Evolutionary conservation across 139 green algal species (phyloP).

Genomic region (Diplosphaera chodatii): DNA sequence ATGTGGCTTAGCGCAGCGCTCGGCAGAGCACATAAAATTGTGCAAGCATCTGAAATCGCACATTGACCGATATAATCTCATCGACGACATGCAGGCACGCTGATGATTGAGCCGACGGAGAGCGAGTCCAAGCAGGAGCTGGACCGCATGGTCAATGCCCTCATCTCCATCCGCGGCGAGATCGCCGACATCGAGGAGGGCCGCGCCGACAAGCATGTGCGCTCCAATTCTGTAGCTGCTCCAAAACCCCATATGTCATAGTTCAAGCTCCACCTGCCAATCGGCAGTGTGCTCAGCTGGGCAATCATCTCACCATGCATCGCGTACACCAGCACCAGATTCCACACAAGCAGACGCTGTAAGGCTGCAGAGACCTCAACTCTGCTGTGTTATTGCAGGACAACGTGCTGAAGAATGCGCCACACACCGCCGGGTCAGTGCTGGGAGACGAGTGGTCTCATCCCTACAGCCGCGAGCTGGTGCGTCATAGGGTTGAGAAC

Average conservation of each 20-base stretch:
- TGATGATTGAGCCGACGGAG: constrained; percentile 99
- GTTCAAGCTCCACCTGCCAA: no score
- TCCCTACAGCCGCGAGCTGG: constrained; percentile 83
- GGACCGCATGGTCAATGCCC: constrained; percentile 90
- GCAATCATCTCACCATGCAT: no score
- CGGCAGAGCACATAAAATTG: background rate
- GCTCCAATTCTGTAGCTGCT: no score
- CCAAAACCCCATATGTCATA: no score
- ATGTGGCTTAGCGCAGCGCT: no score
- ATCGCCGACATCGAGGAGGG: constrained; percentile 83
- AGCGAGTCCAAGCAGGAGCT: constrained; percentile 85
- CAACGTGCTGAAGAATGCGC: constrained; percentile 93
- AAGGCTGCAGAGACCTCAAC: no score
- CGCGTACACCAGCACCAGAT: no score
- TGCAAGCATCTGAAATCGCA: background rate
- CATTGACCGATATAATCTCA: no score
- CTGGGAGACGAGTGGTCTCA: constrained; percentile 82
- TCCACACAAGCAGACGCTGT: no score
- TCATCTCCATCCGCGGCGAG: constrained; percentile 94
- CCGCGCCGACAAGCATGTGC: constrained; percentile 31
- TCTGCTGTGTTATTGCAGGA: no score
- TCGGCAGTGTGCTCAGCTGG: no score
- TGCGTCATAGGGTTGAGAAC: no score
- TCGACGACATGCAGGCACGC: constrained; percentile 58
- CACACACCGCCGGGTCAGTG: constrained; percentile 75